A percentile compares a stretch with the other conserved stretches of the same genome.
phyloP scores from a whole-genome alignment of 164 flowering plant species.

The Macadamia integrifolia region DNA sequence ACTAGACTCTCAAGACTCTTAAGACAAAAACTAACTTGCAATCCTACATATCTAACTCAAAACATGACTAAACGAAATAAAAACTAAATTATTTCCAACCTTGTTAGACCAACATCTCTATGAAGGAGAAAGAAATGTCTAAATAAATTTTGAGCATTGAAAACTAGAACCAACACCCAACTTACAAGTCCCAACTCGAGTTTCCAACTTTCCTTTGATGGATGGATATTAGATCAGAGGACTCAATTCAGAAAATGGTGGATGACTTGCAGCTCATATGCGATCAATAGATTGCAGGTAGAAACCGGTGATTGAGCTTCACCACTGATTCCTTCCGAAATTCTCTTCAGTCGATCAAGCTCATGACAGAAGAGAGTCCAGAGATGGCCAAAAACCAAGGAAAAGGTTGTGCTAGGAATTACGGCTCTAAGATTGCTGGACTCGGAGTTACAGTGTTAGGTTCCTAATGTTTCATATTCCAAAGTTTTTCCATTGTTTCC shows the following conservation, averaged over 20 bases:
- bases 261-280: conserved; percentile 33
- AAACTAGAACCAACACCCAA: no score
- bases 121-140: no score
- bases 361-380: conserved; percentile 17
- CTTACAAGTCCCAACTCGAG: no score
- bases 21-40: no score
- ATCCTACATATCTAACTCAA: no score
- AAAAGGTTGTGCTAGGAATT: conserved; percentile 1
- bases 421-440: background rate
- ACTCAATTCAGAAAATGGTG: conserved; percentile 10
- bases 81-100: no score
- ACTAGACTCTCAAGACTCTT: no score
- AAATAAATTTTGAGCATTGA: no score
- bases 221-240: conserved; percentile 5
- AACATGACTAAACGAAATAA: no score
- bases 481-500: background rate
- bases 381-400: conserved; percentile 42
- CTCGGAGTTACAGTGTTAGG: background rate
- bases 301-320: conserved; percentile 33
- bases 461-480: background rate
- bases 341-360: conserved; percentile 28
- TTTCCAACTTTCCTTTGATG: background rate
- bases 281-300: conserved; percentile 33
- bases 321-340: conserved; percentile 20
- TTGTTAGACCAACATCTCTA: no score